Evolutionary conservation across 129 eudicot genomes (phyloP).

Genomic region (Chrysanthemum makinoi): DNA sequence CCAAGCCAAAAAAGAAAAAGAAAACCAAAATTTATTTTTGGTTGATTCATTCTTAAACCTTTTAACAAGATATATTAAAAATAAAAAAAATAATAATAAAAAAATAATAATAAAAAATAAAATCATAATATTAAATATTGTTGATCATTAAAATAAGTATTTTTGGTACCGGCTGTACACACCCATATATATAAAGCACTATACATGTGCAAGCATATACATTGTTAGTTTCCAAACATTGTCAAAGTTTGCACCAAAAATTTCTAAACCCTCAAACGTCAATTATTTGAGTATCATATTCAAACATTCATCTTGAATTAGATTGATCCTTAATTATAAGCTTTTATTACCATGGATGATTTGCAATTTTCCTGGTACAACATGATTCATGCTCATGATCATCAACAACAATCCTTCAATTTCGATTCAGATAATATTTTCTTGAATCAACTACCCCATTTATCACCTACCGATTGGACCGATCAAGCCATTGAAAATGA

Average conservation of each 20-base stretch:
- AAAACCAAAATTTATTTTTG: too few relatives aligned
- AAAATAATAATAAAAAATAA: too few relatives aligned
- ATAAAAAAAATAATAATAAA: too few relatives aligned
- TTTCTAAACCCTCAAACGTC: neutral
- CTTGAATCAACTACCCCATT: slow-evolving; percentile 26
- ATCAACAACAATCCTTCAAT: slow-evolving; percentile 23
- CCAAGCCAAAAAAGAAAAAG: too few relatives aligned
- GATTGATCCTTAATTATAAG: neutral
- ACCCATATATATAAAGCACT: slow-evolving; percentile 17
- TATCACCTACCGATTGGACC: slow-evolving; percentile 25
- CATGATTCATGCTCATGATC: slow-evolving; percentile 7
- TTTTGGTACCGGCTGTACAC: neutral
- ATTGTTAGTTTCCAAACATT: neutral
- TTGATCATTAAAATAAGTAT: too few relatives aligned
- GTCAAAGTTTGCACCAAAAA: slow-evolving; percentile 22
- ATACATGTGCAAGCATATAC: slow-evolving; percentile 14
- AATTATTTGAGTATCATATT: too few relatives aligned
- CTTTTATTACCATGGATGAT: slow-evolving; percentile 25
- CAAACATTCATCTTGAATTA: too few relatives aligned
- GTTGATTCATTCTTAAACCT: too few relatives aligned
- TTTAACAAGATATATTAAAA: too few relatives aligned
- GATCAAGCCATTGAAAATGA: slow-evolving; percentile 28
- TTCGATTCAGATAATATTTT: slow-evolving; percentile 31
- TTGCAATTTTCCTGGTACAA: slow-evolving; percentile 28
- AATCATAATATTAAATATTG: too few relatives aligned